A percentile compares a stretch with the other conserved stretches of the same genome.
phyloP scores from a whole-genome alignment of 371 early-diverging fungal species.

The Rhizopus microsporus region DNA sequence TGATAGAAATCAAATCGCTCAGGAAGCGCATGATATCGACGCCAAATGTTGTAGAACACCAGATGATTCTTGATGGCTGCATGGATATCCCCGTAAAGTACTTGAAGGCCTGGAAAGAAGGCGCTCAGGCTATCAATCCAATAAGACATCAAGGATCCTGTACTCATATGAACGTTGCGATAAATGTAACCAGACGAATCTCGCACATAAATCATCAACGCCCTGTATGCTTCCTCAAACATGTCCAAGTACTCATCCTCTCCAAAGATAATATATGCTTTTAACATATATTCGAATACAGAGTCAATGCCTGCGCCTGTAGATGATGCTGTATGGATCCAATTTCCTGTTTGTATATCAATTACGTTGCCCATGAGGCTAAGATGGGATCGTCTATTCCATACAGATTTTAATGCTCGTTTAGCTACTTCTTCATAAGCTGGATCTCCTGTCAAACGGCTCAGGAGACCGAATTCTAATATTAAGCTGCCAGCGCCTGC shows the following conservation, averaged over 20 bases:
- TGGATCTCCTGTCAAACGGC: slow-evolving; percentile 79
- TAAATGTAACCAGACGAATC: slow-evolving; percentile 82
- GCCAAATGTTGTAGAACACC: slow-evolving; percentile 86
- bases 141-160: slow-evolving; percentile 62
- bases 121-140: slow-evolving; percentile 94
- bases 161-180: slow-evolving; percentile 82
- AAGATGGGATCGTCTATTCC: slow-evolving; percentile 74
- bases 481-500: slow-evolving; percentile 93
- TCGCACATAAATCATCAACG: slow-evolving; percentile 62
- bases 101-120: slow-evolving; percentile 92
- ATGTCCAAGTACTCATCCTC: slow-evolving; percentile 73
- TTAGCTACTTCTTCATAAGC: slow-evolving; percentile 80
- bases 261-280: slow-evolving; percentile 87
- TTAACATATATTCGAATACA: slow-evolving; percentile 91
- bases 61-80: slow-evolving; percentile 81
- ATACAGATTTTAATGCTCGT: slow-evolving; percentile 70
- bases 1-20: slow-evolving; percentile 81
- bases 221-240: slow-evolving; percentile 82
- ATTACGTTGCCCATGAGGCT: slow-evolving; percentile 87
- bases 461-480: slow-evolving; percentile 94
- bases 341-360: slow-evolving; percentile 68
- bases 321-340: slow-evolving; percentile 72
- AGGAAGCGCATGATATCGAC: slow-evolving; percentile 79
- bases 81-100: slow-evolving; percentile 78
- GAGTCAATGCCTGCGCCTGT: slow-evolving; percentile 95